Conservation (phyloP, 2,329 filamentous ascomycete species). For the Sclerotinia sclerotiorum region DNA sequence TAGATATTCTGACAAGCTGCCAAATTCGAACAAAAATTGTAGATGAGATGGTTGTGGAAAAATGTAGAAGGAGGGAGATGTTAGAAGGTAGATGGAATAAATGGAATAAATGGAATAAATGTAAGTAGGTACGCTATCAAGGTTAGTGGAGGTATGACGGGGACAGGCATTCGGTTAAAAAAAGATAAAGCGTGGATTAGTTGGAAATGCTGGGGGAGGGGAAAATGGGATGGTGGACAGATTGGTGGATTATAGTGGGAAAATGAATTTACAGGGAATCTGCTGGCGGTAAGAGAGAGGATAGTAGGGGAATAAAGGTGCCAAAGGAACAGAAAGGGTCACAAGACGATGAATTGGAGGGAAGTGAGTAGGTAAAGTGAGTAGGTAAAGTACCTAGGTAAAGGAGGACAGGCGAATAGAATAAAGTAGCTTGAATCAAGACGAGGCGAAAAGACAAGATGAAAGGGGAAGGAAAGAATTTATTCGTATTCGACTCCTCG, state of each 20-base stretch:
- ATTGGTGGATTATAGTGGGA: not conserved
- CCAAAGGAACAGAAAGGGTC: too few species aligned
- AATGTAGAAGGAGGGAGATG: not conserved
- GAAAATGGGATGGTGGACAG: not conserved
- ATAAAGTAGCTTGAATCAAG: too few species aligned
- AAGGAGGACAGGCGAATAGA: too few species aligned
- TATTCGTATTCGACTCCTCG: not conserved
- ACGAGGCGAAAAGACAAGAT: too few species aligned
- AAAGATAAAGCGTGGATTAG: not conserved
- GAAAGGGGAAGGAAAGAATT: not conserved
- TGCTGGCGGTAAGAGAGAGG: constrained; percentile 1
- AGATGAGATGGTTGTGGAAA: not conserved
- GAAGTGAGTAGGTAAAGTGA: not conserved
- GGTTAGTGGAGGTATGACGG: not conserved
- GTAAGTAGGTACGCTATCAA: not conserved
- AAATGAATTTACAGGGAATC: not conserved
- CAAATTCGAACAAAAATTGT: not conserved
- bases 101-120: too few species aligned
- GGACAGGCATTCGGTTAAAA: not conserved
- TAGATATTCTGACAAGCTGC: not conserved
- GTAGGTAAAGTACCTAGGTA: too few species aligned
- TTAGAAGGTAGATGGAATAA: not conserved
- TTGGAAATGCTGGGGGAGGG: constrained; percentile 8
- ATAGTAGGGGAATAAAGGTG: too few species aligned
- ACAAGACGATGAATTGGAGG: not conserved